Conservation (phyloP, 1,139 yeast species). For the Sugiyamaella japonica region DNA sequence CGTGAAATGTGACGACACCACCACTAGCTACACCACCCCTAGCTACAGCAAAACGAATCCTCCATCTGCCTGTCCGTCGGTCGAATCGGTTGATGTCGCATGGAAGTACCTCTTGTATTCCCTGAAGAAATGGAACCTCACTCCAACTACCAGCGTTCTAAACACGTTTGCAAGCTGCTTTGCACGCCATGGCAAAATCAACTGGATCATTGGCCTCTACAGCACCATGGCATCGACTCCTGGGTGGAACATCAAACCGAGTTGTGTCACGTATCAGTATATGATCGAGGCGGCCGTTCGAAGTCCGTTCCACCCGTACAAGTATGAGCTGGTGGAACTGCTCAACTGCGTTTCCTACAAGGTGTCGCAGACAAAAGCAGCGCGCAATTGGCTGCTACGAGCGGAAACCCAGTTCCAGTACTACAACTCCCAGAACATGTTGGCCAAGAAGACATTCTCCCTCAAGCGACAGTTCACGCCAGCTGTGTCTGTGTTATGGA, state of each 20-base stretch:
- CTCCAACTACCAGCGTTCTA: conserved; percentile 27
- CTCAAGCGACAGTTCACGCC: neutral
- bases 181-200: conserved; percentile 28
- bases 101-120: conserved; percentile 27
- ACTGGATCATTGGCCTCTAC: conserved; percentile 32
- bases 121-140: conserved; percentile 20
- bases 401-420: conserved; percentile 11
- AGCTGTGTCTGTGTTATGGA: neutral
- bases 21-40: too few relatives aligned
- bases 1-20: conserved; percentile 1
- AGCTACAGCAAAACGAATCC: too few relatives aligned
- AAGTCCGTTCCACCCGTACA: conserved; percentile 25
- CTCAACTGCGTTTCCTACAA: conserved; percentile 18
- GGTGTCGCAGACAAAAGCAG: neutral
- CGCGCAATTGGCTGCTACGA: conserved; percentile 11
- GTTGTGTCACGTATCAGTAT: conserved; percentile 24
- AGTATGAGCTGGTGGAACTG: conserved; percentile 23
- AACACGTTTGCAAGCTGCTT: conserved; percentile 29
- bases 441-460: conserved; percentile 2
- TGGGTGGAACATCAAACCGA: conserved; percentile 27
- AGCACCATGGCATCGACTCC: conserved; percentile 21
- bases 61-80: neutral
- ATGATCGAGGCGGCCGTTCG: conserved; percentile 29
- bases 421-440: conserved; percentile 4
- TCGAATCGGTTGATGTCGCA: conserved; percentile 20